Base-by-base conservation (phyloP, 352 stramenopile species). In the Pythium aphanidermatum region DNA sequence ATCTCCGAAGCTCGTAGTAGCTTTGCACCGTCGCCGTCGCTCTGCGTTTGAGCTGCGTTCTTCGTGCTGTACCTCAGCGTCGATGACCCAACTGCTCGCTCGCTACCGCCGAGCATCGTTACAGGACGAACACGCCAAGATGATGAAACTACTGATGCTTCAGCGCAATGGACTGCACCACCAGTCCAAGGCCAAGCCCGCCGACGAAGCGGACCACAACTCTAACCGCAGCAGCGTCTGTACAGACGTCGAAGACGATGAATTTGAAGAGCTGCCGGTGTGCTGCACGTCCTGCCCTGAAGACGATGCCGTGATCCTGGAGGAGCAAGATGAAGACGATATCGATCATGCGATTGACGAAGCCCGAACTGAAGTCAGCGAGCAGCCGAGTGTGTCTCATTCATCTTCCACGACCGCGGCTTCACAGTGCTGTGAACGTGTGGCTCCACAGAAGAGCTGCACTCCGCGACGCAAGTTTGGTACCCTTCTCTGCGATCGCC, bases 401-500 rank as follows among this genome's bases (percentile, higher is more conserved):
- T n/a, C n/a, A n/a, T n/a, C n/a, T n/a, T n/a, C n/a, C n/a, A n/a
- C n/a, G n/a, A n/a, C n/a, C n/a, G n/a, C n/a, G n/a, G n/a, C n/a
- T n/a, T n/a, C n/a, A n/a, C n/a, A n/a, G n/a, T n/a, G n/a, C n/a
- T n/a, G n/a, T n/a, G n/a, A n/a, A n/a, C n/a, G n/a, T n/a, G n/a
- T n/a, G n/a, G n/a, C n/a, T n/a, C n/a, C n/a, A n/a, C n/a, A n/a
- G n/a, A n/a, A n/a, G n/a, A n/a, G n/a, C n/a, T n/a, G n/a, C n/a
- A n/a, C n/a, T n/a, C n/a, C 37, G 11, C 21, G 42, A 36, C 48
- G 38, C 12, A 25, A 34, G 29, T 70, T 57, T 26, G 65, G 51
- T 19, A 64, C 70, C 0, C 42, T 75, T 20, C 19, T 73, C 2
- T 39, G 77, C 16, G 60, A 64, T 16, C 63, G 73, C 11, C 47